Evolutionary conservation across 148 eudicot genomes (phyloP), one percentile per base, ranked within the genome.

Genomic region (Drosera capensis): DNA sequence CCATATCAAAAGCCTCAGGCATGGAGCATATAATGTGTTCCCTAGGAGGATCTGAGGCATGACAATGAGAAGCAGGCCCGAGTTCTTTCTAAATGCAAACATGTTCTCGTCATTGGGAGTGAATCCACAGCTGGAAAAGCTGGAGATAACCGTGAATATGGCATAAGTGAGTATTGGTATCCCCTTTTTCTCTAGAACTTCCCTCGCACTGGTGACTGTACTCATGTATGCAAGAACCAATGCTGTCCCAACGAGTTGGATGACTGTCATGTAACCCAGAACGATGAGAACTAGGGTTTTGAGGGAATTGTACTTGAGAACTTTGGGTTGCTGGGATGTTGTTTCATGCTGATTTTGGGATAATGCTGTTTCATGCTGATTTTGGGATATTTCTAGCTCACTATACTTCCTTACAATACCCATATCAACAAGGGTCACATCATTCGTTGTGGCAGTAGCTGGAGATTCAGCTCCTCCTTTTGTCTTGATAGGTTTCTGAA

Each of bases 71-170:
- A 78, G 66, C 0, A 86, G 64, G 1, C 85, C 94, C 2, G 93
- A 51, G 39, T 86, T 75, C 34, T 63, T 66, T 25, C 54, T 64
- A 31, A 86, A 86, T 38, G 65, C 59, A 0, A 55, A 36, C 94
- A 82, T 78, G 66, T 76, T 81, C 38, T 86, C 96, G 30, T 81
- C 75, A 1, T 81, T 82, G 1, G 87, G 93, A 6, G 66, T 18
- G 35, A 63, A 86, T 2, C 96, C 96, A 34, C 84, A 69, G 34
- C 72, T 86, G 14, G 84, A 19, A 13, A 82, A 81, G 0, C 87
- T 71, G 0, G 96, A 76, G 25, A 78, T 73, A 0, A 60, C 48
- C 7, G 68, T 58, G 52, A 78, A 86, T 1, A 69, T 2, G 0
- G 84, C 59, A 23, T 81, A 86, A 0, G 55, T 67, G 15, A 13